Conservation (phyloP, 179 eudicot genomes). For the Spergularia azorica region DNA sequence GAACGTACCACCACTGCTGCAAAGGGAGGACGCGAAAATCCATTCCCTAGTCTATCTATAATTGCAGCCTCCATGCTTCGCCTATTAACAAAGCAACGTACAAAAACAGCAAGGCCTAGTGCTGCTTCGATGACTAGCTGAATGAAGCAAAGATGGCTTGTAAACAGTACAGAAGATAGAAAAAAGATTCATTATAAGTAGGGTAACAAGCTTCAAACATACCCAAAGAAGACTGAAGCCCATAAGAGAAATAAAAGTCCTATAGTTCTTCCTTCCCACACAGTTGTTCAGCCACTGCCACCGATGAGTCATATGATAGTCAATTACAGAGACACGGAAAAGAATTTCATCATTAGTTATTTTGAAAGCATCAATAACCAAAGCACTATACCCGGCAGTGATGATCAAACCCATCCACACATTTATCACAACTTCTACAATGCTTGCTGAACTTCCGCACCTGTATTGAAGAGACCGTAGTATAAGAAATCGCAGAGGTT, state of each 20-base stretch:
- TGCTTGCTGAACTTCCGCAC: constrained; percentile 96
- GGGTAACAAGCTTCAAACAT: constrained; percentile 35
- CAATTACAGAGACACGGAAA: constrained; percentile 15
- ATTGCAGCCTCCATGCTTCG: constrained; percentile 77
- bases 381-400: constrained; percentile 78
- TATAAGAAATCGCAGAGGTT: constrained; percentile 7
- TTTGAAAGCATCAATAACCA: background rate
- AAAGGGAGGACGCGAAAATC: constrained; percentile 94
- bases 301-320: constrained; percentile 14
- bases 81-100: constrained; percentile 82
- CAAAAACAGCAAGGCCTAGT: constrained; percentile 85
- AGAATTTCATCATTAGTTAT: background rate
- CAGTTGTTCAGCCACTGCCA: constrained; percentile 98
- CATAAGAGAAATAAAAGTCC: constrained; percentile 87
- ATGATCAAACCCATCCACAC: constrained; percentile 98
- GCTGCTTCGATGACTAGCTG: constrained; percentile 90
- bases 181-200: background rate
- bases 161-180: constrained; percentile 28
- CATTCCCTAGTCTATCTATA: constrained; percentile 90
- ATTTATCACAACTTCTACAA: constrained; percentile 97
- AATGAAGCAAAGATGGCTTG: constrained; percentile 19
- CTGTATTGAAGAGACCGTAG: constrained; percentile 43
- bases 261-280: constrained; percentile 86
- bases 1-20: constrained; percentile 89
- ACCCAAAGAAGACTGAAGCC: constrained; percentile 88